Base-by-base conservation (phyloP, 176 grass and related monocot genomes). In the Juncus inflexus region DNA sequence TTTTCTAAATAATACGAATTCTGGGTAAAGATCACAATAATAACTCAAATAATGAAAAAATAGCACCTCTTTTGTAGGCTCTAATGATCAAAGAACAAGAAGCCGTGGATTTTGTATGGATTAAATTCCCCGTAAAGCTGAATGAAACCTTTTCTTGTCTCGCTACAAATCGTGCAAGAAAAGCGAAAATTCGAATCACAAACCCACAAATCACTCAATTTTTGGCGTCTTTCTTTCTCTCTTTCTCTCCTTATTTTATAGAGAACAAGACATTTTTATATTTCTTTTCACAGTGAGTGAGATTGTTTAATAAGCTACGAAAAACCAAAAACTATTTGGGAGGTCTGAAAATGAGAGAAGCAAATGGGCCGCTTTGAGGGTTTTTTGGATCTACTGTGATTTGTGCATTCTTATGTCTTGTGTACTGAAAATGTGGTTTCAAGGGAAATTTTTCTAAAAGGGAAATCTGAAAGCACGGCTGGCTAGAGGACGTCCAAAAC, bases 81-180 rank as follows among this genome's bases (percentile, higher is more conserved):
- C 2, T n/a, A n/a, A 45, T 2, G 50, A 37, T 7, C 37, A 51
- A 70, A 70, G 67, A 70, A 70, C 13, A 16, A 15, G 42, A 36
- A 9, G 36, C 5, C 55, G 52, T 39, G 67, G 43, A 9, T 47
- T 47, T 47, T 6, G 9, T 47, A 47, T 2, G 43, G 2, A 47
- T 47, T 47, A 9, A 47, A 47, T 6, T 59, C 19, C 19, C 51
- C 40, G 12, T 10, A 71, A 59, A 58, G 8, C 3, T 3, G n/a
- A 58, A 52, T 3, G n/a, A 58, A 52, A 58, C 67, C 13, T 70
- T 58, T 70, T 42, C 19, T 28, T 28, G 19, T 28, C 19, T 28
- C 3, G 28, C 35, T 55, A 4, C 10, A 7, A 70, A 59, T 58
- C 67, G 67, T 71, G 67, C 54, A 71, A 56, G 67, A 59, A 71